phyloP scores from a whole-genome alignment of 1,284 basidiomycete genomes.

The Trichosporon sp. region DNA sequence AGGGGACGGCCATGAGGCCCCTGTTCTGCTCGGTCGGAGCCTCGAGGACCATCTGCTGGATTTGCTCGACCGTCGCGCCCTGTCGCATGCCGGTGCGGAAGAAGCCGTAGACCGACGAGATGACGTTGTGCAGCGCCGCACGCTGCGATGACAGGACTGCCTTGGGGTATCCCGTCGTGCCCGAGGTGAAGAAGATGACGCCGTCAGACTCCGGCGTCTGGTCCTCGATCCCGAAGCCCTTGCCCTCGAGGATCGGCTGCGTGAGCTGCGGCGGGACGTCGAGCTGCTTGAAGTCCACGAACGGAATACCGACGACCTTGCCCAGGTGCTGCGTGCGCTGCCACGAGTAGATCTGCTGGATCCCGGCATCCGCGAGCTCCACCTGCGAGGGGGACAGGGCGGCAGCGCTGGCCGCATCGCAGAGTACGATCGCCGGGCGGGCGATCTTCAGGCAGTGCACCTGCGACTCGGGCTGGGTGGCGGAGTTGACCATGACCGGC shows the following conservation, averaged over 20 bases:
- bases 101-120: background rate
- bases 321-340: slow-evolving; percentile 11
- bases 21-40: background rate
- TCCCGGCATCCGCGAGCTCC: background rate
- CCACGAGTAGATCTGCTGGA: slow-evolving; percentile 9
- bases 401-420: slow-evolving; percentile 25
- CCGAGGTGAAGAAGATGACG: slow-evolving; percentile 37
- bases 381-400: slow-evolving; percentile 1
- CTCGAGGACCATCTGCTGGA: background rate
- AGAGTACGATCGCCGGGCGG: slow-evolving; percentile 26
- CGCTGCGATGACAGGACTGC: slow-evolving; percentile 41
- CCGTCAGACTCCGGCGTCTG: slow-evolving; percentile 37
- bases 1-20: slow-evolving; percentile 31
- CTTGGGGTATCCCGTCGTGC: slow-evolving; percentile 24
- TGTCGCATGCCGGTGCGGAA: slow-evolving; percentile 9
- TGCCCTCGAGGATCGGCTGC: background rate
- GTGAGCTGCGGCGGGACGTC: background rate
- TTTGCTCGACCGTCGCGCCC: slow-evolving; percentile 24
- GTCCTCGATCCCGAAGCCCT: slow-evolving; percentile 3
- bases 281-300: background rate
- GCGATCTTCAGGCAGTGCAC: slow-evolving; percentile 26
- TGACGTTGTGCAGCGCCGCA: slow-evolving; percentile 6
- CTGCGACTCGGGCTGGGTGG: slow-evolving; percentile 19
- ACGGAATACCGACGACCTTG: background rate
- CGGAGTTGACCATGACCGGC: slow-evolving; percentile 35